phyloP scores from a whole-genome alignment of 495 filamentous ascomycete genomes.

The Chaetomium tenue region DNA sequence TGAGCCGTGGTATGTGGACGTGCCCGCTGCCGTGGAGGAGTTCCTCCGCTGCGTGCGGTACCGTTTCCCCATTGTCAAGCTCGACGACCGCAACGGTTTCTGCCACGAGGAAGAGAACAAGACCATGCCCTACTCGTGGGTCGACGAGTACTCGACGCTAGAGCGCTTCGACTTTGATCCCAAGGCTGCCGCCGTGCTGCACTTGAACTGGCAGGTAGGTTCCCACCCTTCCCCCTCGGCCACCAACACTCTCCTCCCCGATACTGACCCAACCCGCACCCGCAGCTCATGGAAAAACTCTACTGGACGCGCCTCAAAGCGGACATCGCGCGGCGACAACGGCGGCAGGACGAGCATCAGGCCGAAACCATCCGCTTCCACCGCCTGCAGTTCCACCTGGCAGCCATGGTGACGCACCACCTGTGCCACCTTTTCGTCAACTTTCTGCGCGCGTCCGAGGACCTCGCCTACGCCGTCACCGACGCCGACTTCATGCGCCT shows the following conservation, averaged over 20 bases:
- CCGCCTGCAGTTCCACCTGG: slow-evolving; percentile 28
- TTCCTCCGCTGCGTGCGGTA: slow-evolving; percentile 25
- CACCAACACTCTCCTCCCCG: background rate
- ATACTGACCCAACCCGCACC: background rate
- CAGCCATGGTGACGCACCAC: slow-evolving; percentile 28
- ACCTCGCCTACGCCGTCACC: slow-evolving; percentile 14
- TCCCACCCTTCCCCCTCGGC: background rate
- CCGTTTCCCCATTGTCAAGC: slow-evolving; percentile 25
- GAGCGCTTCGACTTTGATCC: slow-evolving; percentile 23
- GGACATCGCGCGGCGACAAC: slow-evolving; percentile 19
- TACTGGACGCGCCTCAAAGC: slow-evolving; percentile 28
- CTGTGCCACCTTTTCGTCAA: slow-evolving; percentile 29
- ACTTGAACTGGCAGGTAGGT: slow-evolving; percentile 25
- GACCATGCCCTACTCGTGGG: slow-evolving; percentile 10
- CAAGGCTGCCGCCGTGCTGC: slow-evolving; percentile 23
- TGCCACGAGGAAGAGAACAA: slow-evolving; percentile 16
- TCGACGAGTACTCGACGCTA: slow-evolving; percentile 13
- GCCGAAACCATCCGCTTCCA: slow-evolving; percentile 18
- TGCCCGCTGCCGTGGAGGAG: slow-evolving; percentile 18
- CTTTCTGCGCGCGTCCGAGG: slow-evolving; percentile 20
- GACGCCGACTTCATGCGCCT: slow-evolving; percentile 25
- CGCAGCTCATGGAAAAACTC: slow-evolving; percentile 26
- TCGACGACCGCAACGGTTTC: slow-evolving; percentile 26
- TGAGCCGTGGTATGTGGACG: slow-evolving; percentile 11
- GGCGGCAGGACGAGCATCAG: slow-evolving; percentile 11